These are phyloP conservation scores for Penicillium sp. DNA, from an alignment of 2,329 filamentous ascomycete species.

Conservation along the genomic window DNA sequence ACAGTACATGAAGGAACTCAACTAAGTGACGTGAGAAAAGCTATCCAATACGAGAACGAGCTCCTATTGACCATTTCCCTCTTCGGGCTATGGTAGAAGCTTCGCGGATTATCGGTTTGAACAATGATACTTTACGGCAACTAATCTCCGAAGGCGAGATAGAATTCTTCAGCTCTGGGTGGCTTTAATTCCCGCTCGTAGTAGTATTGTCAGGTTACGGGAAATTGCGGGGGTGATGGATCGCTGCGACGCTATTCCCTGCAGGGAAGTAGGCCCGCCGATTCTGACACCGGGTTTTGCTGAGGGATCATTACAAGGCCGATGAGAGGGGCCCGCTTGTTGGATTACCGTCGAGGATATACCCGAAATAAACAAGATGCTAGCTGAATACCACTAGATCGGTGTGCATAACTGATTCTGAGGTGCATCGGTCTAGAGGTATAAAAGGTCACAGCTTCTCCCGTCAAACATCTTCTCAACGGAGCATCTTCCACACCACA, in stretches of 20 bases:
- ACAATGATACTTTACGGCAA: neutral
- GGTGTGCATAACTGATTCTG: neutral
- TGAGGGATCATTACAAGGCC: neutral
- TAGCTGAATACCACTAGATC: neutral
- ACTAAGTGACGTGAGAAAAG: neutral
- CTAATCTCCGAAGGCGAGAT: neutral
- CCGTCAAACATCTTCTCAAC: neutral
- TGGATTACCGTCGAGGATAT: neutral
- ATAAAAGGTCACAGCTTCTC: neutral
- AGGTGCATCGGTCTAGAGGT: neutral
- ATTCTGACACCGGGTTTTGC: neutral
- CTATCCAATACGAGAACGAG: neutral
- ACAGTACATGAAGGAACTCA: neutral
- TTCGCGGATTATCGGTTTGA: neutral
- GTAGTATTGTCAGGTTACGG: conserved; percentile 21
- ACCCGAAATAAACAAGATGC: neutral
- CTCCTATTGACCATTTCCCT: neutral
- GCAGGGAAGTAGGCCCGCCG: neutral
- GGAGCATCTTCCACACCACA: neutral
- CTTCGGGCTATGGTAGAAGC: neutral
- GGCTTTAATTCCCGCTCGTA: neutral
- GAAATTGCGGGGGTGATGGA: conserved; percentile 13
- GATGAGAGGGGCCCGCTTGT: neutral
- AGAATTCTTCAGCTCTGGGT: neutral
- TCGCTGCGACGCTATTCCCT: conserved; percentile 8